Conservation (phyloP, 1,139 yeast genomes). For the Hyphopichia buzzinii region DNA sequence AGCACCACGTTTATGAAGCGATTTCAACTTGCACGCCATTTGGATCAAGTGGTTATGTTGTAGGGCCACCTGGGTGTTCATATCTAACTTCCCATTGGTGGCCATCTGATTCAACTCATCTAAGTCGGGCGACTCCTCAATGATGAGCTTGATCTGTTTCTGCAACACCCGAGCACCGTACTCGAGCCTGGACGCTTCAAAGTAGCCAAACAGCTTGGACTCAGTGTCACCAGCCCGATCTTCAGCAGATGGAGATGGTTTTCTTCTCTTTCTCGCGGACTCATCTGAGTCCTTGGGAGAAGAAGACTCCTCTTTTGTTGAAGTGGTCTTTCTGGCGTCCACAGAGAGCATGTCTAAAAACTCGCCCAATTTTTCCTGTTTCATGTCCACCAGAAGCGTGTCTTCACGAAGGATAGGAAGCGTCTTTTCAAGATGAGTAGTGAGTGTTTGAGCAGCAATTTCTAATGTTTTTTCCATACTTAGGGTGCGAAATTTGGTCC, state of each 20-base stretch:
- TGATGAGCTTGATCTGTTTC: conserved; percentile 49
- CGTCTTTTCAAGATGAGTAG: too few relatives aligned
- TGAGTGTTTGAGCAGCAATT: too few relatives aligned
- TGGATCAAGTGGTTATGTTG: conserved; percentile 53
- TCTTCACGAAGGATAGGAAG: too few relatives aligned
- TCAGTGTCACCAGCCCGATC: conserved; percentile 1
- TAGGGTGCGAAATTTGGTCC: too few relatives aligned
- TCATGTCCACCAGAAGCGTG: too few relatives aligned
- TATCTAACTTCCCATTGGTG: conserved; percentile 23
- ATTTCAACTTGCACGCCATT: conserved; percentile 59
- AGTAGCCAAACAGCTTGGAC: conserved; percentile 23
- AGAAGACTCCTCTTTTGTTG: not conserved
- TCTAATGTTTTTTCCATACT: too few relatives aligned
- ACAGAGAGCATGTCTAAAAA: too few relatives aligned
- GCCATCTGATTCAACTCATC: conserved; percentile 36
- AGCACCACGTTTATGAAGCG: conserved; percentile 47
- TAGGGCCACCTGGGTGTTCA: conserved; percentile 46
- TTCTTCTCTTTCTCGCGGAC: conserved; percentile 6
- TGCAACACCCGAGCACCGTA: conserved; percentile 46
- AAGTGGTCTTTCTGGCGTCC: too few relatives aligned
- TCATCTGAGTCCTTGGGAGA: not conserved
- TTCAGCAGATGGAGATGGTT: conserved; percentile 7
- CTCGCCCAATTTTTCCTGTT: too few relatives aligned
- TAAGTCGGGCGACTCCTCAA: conserved; percentile 53
- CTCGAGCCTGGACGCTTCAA: conserved; percentile 41